Evolutionary conservation across 169 alveolate genomes (phyloP).

Genomic region (Eimeria necatrix): DNA sequence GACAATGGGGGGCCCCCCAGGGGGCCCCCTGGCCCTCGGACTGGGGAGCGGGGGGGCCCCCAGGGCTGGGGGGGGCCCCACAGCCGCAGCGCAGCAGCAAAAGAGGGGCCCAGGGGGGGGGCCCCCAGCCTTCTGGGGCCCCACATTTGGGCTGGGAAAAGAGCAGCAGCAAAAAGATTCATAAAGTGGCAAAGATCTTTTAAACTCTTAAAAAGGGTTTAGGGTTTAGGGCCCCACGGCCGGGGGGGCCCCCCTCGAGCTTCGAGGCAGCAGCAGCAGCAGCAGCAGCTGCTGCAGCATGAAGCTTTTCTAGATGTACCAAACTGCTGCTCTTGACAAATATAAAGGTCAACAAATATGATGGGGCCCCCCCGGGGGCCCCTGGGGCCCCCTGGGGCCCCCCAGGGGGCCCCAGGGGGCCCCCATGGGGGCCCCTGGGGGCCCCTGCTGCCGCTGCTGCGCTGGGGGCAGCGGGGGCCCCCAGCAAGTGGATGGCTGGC

Average conservation of each 20-base stretch:
- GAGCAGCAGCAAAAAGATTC: not conserved
- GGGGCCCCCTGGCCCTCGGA: too few relatives aligned
- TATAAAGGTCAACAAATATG: not conserved
- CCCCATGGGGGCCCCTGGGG: not conserved
- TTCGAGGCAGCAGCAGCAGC: too few relatives aligned
- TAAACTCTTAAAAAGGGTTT: too few relatives aligned
- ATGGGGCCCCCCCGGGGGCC: not conserved
- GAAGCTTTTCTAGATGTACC: too few relatives aligned
- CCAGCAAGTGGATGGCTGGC: not conserved
- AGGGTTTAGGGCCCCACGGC: not conserved
- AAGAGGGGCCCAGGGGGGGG: not conserved
- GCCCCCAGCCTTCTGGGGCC: not conserved
- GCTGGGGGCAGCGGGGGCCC: not conserved
- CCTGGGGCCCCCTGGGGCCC: not conserved
- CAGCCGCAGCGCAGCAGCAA: too few relatives aligned
- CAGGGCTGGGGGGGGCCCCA: too few relatives aligned
- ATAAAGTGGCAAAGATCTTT: not conserved
- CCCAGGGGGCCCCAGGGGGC: too few relatives aligned
- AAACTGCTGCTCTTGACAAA: too few relatives aligned
- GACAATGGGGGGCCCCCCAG: not conserved
- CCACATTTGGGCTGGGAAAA: not conserved
- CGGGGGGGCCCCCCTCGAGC: too few relatives aligned
- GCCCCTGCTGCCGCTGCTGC: not conserved
- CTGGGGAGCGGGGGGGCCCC: too few relatives aligned
- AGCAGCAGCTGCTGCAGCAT: too few relatives aligned